Evolutionary conservation across 1,139 yeast species (phyloP).

Genomic region (Yamadazyma sp.): DNA sequence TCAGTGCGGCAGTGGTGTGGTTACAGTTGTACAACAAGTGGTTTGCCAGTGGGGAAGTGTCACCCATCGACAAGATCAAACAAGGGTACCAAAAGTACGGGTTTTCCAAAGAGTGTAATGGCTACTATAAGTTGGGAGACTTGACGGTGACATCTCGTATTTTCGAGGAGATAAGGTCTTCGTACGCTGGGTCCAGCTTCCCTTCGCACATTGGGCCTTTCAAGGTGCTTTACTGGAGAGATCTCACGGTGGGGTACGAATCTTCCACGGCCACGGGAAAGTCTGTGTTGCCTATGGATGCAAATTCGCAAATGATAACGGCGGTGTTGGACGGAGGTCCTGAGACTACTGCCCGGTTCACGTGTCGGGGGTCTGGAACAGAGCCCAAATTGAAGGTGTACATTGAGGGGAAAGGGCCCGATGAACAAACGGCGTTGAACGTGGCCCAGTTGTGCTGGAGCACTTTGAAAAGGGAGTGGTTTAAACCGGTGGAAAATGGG

Average conservation of each 20-base stretch:
- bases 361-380: slow-evolving; percentile 93
- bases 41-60: slow-evolving; percentile 32
- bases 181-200: slow-evolving; percentile 24
- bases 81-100: slow-evolving; percentile 69
- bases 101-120: slow-evolving; percentile 79
- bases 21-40: slow-evolving; percentile 64
- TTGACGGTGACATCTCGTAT: slow-evolving; percentile 51
- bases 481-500: slow-evolving; percentile 48
- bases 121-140: slow-evolving; percentile 72
- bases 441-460: slow-evolving; percentile 74
- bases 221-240: slow-evolving; percentile 68
- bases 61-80: slow-evolving; percentile 51
- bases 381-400: slow-evolving; percentile 94
- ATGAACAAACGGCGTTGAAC: slow-evolving; percentile 43
- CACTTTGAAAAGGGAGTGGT: slow-evolving; percentile 55
- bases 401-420: slow-evolving; percentile 67
- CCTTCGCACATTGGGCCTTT: slow-evolving; percentile 56
- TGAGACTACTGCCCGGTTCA: slow-evolving; percentile 53
- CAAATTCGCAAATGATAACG: slow-evolving; percentile 84
- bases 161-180: slow-evolving; percentile 51
- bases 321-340: slow-evolving; percentile 32
- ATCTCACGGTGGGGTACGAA: slow-evolving; percentile 80
- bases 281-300: slow-evolving; percentile 71
- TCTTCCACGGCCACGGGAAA: slow-evolving; percentile 56
- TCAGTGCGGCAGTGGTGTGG: slow-evolving; percentile 78